These are phyloP conservation scores for Lunasporangiospora selenospora DNA, from an alignment of 192 early-diverging fungal species.

Conservation along the genomic window DNA sequence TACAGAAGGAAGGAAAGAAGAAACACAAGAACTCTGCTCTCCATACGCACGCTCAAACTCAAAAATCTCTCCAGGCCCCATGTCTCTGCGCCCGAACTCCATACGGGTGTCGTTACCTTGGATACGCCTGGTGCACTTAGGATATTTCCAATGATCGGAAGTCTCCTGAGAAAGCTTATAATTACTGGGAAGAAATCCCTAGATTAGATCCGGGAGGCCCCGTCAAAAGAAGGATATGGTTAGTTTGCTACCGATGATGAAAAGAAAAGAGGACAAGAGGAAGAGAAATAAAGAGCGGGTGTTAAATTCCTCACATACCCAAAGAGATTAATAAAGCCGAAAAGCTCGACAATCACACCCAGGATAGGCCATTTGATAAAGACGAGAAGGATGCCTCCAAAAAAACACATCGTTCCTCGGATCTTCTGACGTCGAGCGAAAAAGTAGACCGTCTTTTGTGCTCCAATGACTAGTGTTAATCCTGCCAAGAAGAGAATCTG, in stretches of 20 bases:
- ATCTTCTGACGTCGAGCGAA: constrained; percentile 84
- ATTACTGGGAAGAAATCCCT: constrained; percentile 96
- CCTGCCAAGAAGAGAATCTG: constrained; percentile 87
- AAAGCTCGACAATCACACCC: constrained; percentile 84
- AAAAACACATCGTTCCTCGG: constrained; percentile 82
- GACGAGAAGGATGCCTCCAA: constrained; percentile 85
- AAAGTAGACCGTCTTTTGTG: constrained; percentile 78
- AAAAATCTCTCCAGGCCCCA: no score
- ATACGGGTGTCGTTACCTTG: no score
- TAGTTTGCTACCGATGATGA: not conserved
- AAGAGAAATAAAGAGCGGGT: not conserved
- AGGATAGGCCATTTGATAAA: constrained; percentile 84
- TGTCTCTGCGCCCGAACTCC: no score
- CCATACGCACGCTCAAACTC: no score
- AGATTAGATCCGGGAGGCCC: no score
- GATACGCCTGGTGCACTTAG: constrained; percentile 80
- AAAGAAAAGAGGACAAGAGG: not conserved
- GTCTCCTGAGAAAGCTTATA: constrained; percentile 78
- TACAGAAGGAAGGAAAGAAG: no score
- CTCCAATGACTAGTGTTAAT: constrained; percentile 83
- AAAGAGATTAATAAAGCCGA: constrained; percentile 95
- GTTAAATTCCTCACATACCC: constrained; percentile 58
- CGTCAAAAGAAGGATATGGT: constrained; percentile 1
- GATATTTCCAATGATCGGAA: constrained; percentile 87
- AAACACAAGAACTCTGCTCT: not conserved